phyloP scores from a whole-genome alignment of 352 stramenopile species.

The Phytophthora idaei region DNA sequence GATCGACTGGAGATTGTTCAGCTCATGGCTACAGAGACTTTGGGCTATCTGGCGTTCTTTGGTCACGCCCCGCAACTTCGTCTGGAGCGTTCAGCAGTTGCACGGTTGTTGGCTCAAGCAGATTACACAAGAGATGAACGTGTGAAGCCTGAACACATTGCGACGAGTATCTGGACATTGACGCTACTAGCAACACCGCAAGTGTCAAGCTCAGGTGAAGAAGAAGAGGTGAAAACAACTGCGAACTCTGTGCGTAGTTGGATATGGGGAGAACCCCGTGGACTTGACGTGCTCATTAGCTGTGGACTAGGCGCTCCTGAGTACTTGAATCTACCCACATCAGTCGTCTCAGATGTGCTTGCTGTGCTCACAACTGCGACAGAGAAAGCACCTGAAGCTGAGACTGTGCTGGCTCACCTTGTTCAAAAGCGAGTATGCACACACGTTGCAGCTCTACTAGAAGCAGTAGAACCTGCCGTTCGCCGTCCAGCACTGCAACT shows the following conservation, averaged over 20 bases:
- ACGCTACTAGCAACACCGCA: slow-evolving; percentile 43
- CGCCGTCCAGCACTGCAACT: slow-evolving; percentile 50
- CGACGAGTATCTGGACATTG: slow-evolving; percentile 50
- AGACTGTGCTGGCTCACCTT: slow-evolving; percentile 25
- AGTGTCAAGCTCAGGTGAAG: not conserved
- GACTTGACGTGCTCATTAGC: slow-evolving; percentile 44
- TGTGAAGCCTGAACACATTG: slow-evolving; percentile 41
- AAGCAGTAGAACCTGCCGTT: slow-evolving; percentile 60
- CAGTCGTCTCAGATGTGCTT: slow-evolving; percentile 50
- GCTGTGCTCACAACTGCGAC: slow-evolving; percentile 43
- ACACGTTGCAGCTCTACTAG: slow-evolving; percentile 43
- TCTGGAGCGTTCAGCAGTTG: slow-evolving; percentile 39
- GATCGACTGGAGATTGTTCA: slow-evolving; percentile 47
- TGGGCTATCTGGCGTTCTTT: slow-evolving; percentile 70
- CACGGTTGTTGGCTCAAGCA: slow-evolving; percentile 49
- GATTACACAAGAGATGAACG: slow-evolving; percentile 37
- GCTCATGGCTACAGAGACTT: slow-evolving; percentile 65
- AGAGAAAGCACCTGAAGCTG: slow-evolving; percentile 15
- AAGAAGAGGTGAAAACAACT: slow-evolving; percentile 9
- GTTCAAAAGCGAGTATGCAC: slow-evolving; percentile 53
- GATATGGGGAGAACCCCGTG: slow-evolving; percentile 37
- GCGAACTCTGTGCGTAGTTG: slow-evolving; percentile 28
- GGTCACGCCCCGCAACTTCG: slow-evolving; percentile 44
- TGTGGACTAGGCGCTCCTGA: slow-evolving; percentile 43
- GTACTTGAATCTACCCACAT: slow-evolving; percentile 32